Evolutionary conservation across 495 filamentous ascomycete genomes (phyloP).

Genomic region (Aspergillus leporis): DNA sequence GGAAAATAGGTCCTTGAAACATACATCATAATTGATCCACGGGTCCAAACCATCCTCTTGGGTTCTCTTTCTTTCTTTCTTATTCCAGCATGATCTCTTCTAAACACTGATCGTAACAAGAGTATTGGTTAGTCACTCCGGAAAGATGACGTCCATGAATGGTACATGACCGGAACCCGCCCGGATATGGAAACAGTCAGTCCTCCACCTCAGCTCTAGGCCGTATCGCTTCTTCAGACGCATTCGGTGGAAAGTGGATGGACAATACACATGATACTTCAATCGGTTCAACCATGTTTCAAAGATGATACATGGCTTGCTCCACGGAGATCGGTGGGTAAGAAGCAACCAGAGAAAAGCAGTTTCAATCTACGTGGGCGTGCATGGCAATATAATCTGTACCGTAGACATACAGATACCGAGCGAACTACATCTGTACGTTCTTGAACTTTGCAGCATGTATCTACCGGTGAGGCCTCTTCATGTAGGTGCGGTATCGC

Average conservation of each 20-base stretch:
- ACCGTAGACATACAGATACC: neutral
- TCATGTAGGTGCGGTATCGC: constrained; percentile 1
- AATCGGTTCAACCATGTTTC: neutral
- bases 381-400: neutral
- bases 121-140: constrained; percentile 14
- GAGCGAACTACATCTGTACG: neutral
- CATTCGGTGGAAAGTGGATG: neutral
- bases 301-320: neutral
- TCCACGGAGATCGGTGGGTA: neutral
- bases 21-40: constrained; percentile 24
- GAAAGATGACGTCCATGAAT: constrained; percentile 16
- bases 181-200: constrained; percentile 2
- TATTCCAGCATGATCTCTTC: constrained; percentile 17
- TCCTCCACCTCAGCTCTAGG: neutral
- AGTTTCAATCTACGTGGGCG: neutral
- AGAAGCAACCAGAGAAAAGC: neutral
- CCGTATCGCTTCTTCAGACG: neutral
- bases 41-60: constrained; percentile 17
- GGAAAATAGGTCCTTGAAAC: constrained; percentile 4
- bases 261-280: neutral
- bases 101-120: constrained; percentile 4
- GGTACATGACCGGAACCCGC: neutral
- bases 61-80: constrained; percentile 3
- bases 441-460: constrained; percentile 2
- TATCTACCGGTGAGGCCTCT: neutral